Conservation (phyloP, 768 basidiomycete genomes). For the Lepiota venenata region DNA sequence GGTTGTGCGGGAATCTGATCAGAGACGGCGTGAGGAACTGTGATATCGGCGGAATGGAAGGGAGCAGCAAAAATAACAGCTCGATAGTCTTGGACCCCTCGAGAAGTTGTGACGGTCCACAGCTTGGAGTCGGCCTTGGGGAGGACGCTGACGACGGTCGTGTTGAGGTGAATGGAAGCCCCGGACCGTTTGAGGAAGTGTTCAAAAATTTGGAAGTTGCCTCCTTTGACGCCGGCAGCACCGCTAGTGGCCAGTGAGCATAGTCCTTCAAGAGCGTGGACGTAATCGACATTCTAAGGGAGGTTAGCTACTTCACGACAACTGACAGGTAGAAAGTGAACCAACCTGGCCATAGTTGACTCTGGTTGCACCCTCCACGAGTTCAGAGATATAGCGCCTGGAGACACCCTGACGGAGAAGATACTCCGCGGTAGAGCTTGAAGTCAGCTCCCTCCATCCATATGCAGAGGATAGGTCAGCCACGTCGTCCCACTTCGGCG, state of each 20-base stretch:
- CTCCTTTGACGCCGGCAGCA: conserved; percentile 66
- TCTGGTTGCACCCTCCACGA: conserved; percentile 77
- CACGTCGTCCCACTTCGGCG: conserved; percentile 64
- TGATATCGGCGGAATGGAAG: conserved; percentile 65
- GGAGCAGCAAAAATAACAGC: conserved; percentile 87
- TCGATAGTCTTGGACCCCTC: conserved; percentile 53
- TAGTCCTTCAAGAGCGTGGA: conserved; percentile 77
- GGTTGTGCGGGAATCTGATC: conserved; percentile 62
- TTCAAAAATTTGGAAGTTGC: conserved; percentile 86
- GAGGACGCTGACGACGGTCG: conserved; percentile 55
- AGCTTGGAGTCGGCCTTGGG: conserved; percentile 32
- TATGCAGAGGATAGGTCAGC: conserved; percentile 49
- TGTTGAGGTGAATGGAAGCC: conserved; percentile 70
- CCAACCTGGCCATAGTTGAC: conserved; percentile 81
- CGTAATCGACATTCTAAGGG: conserved; percentile 55
- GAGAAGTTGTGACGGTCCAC: conserved; percentile 51
- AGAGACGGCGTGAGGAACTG: conserved; percentile 43
- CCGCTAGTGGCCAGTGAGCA: conserved; percentile 69
- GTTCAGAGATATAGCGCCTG: conserved; percentile 59
- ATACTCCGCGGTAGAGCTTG: conserved; percentile 54
- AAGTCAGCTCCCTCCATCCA: conserved; percentile 46
- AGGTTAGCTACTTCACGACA: neutral
- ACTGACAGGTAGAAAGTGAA: neutral
- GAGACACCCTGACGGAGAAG: conserved; percentile 52
- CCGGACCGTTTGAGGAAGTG: conserved; percentile 68